Conservation (phyloP, 192 early-diverging fungal species). For the Jimgerdemannia lactiflua region DNA sequence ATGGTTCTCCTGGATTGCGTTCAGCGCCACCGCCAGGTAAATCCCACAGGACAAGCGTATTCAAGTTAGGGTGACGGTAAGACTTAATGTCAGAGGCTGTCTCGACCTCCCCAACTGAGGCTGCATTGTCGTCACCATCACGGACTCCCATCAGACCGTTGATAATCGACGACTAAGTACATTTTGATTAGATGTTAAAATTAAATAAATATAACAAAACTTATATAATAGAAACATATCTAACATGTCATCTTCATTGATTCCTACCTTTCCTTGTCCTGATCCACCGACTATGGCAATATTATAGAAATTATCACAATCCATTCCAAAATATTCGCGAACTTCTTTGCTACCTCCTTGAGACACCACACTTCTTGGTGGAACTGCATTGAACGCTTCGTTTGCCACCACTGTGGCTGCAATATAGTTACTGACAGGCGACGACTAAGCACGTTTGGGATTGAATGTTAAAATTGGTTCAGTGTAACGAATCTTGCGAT, state of each 20-base stretch:
- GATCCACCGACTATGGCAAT: slow-evolving; percentile 28
- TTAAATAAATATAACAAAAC: neutral
- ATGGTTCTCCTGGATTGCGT: slow-evolving; percentile 19
- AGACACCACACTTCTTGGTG: slow-evolving; percentile 26
- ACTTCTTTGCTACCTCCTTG: slow-evolving; percentile 21
- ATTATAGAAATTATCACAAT: slow-evolving; percentile 33
- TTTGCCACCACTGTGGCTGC: no score
- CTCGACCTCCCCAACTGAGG: slow-evolving; percentile 24
- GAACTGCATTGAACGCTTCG: slow-evolving; percentile 29
- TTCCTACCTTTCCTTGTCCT: slow-evolving; percentile 33
- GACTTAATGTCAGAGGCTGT: slow-evolving; percentile 18
- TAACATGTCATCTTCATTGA: neutral
- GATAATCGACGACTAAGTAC: slow-evolving; percentile 28
- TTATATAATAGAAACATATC: neutral
- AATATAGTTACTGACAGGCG: no score
- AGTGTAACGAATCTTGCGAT: no score
- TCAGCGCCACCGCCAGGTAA: slow-evolving; percentile 28
- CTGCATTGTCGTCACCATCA: slow-evolving; percentile 24
- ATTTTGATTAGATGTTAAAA: slow-evolving; percentile 1
- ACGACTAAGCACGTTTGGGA: no score
- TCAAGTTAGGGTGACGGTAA: slow-evolving; percentile 27
- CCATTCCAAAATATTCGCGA: slow-evolving; percentile 25
- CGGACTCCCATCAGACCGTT: slow-evolving; percentile 35
- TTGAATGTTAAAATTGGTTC: no score
- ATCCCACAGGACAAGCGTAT: slow-evolving; percentile 31